phyloP scores from a whole-genome alignment of 1,284 basidiomycete genomes.

The Sporisorium reilianum region DNA sequence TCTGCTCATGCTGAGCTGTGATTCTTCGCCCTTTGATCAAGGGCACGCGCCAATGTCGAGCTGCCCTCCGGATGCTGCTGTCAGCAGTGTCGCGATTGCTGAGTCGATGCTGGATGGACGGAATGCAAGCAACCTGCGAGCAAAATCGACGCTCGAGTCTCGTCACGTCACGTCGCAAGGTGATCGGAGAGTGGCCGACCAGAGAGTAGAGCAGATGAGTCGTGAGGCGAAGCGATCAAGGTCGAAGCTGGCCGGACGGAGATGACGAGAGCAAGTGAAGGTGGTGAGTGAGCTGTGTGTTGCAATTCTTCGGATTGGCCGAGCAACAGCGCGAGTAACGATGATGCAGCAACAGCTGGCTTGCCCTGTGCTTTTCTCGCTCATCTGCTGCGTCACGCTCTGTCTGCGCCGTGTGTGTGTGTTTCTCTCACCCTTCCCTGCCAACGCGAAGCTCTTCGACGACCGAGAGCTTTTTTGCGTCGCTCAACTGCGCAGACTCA shows the following conservation, averaged over 20 bases:
- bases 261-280: constrained; percentile 6
- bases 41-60: constrained; percentile 1
- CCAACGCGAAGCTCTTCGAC: background rate
- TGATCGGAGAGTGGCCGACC: background rate
- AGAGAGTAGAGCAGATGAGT: background rate
- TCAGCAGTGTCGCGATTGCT: background rate
- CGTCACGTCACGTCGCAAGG: constrained; percentile 4
- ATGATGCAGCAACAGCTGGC: background rate
- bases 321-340: constrained; percentile 1
- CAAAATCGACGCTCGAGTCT: background rate
- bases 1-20: constrained; percentile 55
- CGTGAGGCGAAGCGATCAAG: background rate
- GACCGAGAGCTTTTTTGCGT: too few species aligned
- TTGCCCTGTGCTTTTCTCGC: constrained; percentile 10
- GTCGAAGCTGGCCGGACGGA: background rate
- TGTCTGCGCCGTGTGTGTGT: too few species aligned
- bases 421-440: background rate
- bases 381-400: constrained; percentile 19
- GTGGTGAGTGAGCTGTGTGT: constrained; percentile 8
- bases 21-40: background rate
- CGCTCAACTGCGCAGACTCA: constrained; percentile 20
- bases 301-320: constrained; percentile 29
- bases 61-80: background rate
- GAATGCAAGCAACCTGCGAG: background rate
- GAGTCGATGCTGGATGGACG: background rate